These are phyloP conservation scores for Forsythia viridissima DNA, from an alignment of 257 asterid species.

Conservation along the genomic window DNA sequence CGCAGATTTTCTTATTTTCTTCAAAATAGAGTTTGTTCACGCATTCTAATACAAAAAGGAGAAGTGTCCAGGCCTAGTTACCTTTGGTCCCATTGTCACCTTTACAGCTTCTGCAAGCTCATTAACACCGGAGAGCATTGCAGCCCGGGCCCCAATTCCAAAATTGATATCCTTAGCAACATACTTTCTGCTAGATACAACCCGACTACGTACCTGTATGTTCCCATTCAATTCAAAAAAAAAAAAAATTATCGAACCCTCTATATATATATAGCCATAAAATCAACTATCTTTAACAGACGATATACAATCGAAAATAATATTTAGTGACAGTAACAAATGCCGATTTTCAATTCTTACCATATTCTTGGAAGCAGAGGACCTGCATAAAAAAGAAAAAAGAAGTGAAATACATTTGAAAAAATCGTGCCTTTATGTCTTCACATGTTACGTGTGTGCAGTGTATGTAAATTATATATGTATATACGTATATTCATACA, in stretches of 20 bases:
- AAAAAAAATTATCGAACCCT: background rate
- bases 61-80: constrained; percentile 12
- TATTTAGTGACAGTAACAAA: background rate
- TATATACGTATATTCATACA: background rate
- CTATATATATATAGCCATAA: background rate
- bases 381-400: constrained; percentile 42
- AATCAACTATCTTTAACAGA: background rate
- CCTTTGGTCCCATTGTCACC: constrained; percentile 98
- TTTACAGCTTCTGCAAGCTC: constrained; percentile 95
- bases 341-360: constrained; percentile 25
- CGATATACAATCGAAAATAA: background rate
- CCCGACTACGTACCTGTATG: constrained; percentile 42
- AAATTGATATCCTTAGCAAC: constrained; percentile 81
- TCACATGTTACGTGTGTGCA: background rate
- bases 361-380: constrained; percentile 62
- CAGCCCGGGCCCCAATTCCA: constrained; percentile 72
- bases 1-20: background rate
- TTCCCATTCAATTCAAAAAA: constrained; percentile 30
- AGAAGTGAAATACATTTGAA: background rate
- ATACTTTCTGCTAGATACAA: constrained; percentile 64
- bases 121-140: constrained; percentile 85
- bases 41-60: background rate
- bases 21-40: background rate
- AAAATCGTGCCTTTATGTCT: background rate
- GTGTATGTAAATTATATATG: background rate